Conservation (phyloP, 768 basidiomycete genomes). For the Russula vinacea region DNA sequence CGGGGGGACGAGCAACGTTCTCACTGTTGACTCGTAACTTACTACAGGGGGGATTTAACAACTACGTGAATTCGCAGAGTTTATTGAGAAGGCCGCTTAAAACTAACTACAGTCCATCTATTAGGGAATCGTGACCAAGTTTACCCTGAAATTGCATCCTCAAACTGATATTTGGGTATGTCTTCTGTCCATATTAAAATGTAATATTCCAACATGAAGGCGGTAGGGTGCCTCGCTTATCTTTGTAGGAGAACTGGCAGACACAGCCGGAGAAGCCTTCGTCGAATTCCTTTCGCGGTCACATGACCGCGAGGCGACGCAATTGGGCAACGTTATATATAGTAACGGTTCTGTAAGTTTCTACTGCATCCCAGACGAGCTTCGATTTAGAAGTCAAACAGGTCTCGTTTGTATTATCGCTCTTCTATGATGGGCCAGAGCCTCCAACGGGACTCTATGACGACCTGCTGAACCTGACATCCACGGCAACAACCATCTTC, state of each 20-base stretch:
- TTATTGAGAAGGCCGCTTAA: background rate
- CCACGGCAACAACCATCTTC: slow-evolving; percentile 36
- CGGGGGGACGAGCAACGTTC: too few relatives aligned
- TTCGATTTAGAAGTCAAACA: slow-evolving; percentile 32
- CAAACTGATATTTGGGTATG: slow-evolving; percentile 24
- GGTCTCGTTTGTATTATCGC: slow-evolving; percentile 7
- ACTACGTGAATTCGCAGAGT: slow-evolving; percentile 1
- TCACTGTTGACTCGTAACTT: background rate
- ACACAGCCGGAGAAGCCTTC: background rate
- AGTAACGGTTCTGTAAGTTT: slow-evolving; percentile 8
- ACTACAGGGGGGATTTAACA: slow-evolving; percentile 21
- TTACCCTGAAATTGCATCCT: slow-evolving; percentile 11
- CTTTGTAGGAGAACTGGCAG: slow-evolving; percentile 3
- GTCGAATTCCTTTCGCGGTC: background rate
- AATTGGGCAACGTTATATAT: slow-evolving; percentile 7
- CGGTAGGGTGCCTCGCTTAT: slow-evolving; percentile 5
- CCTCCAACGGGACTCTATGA: slow-evolving; percentile 48
- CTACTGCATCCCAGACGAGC: slow-evolving; percentile 39
- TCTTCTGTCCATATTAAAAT: background rate
- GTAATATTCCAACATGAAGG: background rate
- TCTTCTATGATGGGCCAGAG: slow-evolving; percentile 56
- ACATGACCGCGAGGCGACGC: slow-evolving; percentile 14
- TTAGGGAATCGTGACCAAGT: slow-evolving; percentile 25
- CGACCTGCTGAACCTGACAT: slow-evolving; percentile 42
- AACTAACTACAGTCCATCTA: background rate